Percentiles rank a stretch among this genome's conserved stretches.
Evolutionary conservation across 176 grass and related monocot genomes (phyloP).

Genomic region (Oryza nivara): DNA sequence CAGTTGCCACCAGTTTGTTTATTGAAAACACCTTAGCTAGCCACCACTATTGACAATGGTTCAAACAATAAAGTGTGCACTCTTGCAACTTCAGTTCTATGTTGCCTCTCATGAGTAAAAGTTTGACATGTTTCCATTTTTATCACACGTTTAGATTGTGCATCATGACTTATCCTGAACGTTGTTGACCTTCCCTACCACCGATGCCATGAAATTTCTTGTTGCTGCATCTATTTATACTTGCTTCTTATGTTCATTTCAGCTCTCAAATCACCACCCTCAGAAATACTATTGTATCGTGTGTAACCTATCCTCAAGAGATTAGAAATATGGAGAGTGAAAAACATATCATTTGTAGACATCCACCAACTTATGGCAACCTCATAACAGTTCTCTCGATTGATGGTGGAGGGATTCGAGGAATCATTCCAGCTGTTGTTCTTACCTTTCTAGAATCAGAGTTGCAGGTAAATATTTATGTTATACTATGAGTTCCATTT

Average conservation of each 20-base stretch:
- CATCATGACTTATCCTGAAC: constrained; percentile 27
- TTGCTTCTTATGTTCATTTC: constrained; percentile 16
- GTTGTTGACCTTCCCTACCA: neutral
- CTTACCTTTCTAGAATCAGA: constrained; percentile 82
- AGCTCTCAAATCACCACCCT: neutral
- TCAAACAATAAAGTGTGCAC: constrained; percentile 34
- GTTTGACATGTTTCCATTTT: constrained; percentile 29
- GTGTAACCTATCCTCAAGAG: constrained; percentile 20
- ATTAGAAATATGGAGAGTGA: constrained; percentile 45
- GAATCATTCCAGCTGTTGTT: constrained; percentile 80
- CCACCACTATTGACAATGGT: neutral
- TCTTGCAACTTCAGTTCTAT: constrained; percentile 28
- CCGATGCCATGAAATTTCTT: constrained; percentile 35
- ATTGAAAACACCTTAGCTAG: constrained; percentile 22
- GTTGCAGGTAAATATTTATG: constrained; percentile 69
- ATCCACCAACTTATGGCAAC: constrained; percentile 86
- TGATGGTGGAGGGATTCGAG: constrained; percentile 87
- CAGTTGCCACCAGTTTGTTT: neutral
- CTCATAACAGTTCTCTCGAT: constrained; percentile 82
- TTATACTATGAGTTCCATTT: constrained; percentile 27
- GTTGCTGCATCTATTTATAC: constrained; percentile 32
- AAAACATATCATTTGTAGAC: constrained; percentile 46
- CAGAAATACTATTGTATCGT: neutral
- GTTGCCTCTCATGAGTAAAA: constrained; percentile 21
- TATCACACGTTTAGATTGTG: constrained; percentile 40